Percentiles rank a stretch among this genome's conserved stretches.
Conservation (phyloP, 2,329 filamentous ascomycete genomes). For the Neofusicoccum umdonicola region DNA sequence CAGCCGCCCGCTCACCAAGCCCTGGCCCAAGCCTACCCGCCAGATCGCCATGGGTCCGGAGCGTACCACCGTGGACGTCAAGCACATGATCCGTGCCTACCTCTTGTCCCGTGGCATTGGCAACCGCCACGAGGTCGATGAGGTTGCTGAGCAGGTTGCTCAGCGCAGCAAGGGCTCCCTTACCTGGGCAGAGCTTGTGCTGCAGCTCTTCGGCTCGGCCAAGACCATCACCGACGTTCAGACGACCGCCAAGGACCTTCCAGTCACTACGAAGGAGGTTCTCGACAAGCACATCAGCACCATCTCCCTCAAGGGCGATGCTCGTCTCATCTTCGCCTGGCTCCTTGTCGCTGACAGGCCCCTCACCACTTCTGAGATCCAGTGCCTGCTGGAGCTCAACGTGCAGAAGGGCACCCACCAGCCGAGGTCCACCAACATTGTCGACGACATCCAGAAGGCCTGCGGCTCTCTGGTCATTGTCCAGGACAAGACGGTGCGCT, state of each 20-base stretch:
- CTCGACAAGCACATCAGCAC: conserved; percentile 39
- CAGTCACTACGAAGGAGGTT: conserved; percentile 37
- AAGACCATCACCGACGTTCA: conserved; percentile 37
- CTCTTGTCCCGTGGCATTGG: conserved; percentile 25
- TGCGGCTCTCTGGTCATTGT: conserved; percentile 43
- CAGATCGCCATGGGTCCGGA: conserved; percentile 41
- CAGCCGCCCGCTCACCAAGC: conserved; percentile 35
- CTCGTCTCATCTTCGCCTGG: conserved; percentile 46
- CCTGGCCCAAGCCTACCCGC: conserved; percentile 36
- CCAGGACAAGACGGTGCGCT: conserved; percentile 46
- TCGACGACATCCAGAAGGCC: conserved; percentile 37
- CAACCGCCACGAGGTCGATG: conserved; percentile 32
- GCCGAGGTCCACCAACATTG: conserved; percentile 30
- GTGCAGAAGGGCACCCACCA: conserved; percentile 27
- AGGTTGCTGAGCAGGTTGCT: conserved; percentile 39
- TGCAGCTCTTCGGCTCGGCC: conserved; percentile 40
- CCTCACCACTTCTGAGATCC: conserved; percentile 45
- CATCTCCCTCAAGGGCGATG: conserved; percentile 32
- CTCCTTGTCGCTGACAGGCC: conserved; percentile 48
- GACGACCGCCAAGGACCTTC: conserved; percentile 32
- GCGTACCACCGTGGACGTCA: conserved; percentile 29
- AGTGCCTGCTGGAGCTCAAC: conserved; percentile 45
- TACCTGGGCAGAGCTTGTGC: conserved; percentile 44
- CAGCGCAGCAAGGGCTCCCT: conserved; percentile 45
- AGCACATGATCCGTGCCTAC: conserved; percentile 26